phyloP scores from a whole-genome alignment of 2,329 filamentous ascomycete genomes.

The Verticillium dahliae region DNA sequence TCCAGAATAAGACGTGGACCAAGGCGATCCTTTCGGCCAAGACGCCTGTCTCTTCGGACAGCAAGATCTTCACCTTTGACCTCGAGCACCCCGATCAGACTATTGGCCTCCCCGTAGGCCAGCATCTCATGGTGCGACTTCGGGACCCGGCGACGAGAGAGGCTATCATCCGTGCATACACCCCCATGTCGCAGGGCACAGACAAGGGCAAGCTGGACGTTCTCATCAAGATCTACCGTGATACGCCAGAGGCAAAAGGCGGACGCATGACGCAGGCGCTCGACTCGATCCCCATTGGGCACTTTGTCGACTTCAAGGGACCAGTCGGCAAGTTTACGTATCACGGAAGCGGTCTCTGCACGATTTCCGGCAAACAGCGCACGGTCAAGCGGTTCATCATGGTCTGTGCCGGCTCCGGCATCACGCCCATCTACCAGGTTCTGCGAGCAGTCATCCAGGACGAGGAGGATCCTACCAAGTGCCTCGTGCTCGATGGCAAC shows the following conservation, averaged over 20 bases:
- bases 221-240: constrained; percentile 76
- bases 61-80: constrained; percentile 73
- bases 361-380: constrained; percentile 49
- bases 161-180: constrained; percentile 79
- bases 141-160: constrained; percentile 65
- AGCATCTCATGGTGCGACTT: constrained; percentile 81
- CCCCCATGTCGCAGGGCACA: constrained; percentile 63
- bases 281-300: constrained; percentile 64
- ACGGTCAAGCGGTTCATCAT: constrained; percentile 67
- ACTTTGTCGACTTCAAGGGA: constrained; percentile 78
- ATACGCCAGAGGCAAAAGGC: constrained; percentile 48
- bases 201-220: constrained; percentile 63
- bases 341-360: constrained; percentile 57
- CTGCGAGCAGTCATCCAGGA: constrained; percentile 67
- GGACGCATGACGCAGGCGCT: constrained; percentile 80
- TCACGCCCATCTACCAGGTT: constrained; percentile 88
- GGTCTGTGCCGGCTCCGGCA: constrained; percentile 83
- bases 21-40: constrained; percentile 65
- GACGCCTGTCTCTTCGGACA: constrained; percentile 66
- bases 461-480: constrained; percentile 55
- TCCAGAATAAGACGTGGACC: constrained; percentile 67
- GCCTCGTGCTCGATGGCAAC: constrained; percentile 74
- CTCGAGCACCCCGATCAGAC: constrained; percentile 65
- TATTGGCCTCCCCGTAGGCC: constrained; percentile 74
- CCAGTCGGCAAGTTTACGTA: constrained; percentile 85